Evolutionary conservation across 768 basidiomycete species (phyloP), one percentile per base, ranked within the genome.

Genomic region (Mycena rebaudengoi): DNA sequence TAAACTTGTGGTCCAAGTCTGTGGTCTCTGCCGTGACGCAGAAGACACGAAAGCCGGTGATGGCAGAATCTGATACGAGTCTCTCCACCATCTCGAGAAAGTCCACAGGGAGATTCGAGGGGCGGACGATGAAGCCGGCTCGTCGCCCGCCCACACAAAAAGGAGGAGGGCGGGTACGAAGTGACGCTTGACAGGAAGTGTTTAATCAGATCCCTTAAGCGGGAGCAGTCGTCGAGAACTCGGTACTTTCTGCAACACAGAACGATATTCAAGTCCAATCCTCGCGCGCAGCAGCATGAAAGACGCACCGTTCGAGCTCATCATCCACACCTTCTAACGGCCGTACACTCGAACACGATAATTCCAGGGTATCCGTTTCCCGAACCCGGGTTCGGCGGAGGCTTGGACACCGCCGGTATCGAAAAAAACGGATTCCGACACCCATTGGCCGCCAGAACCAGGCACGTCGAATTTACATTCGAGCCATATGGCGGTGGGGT

Each of bases 401-500:
- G 35, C 18, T 51, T 64, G 6, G 56, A 20, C 7, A 55, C 69
- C 14, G 86, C 68, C 0, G 89, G 88, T 48, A 92, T 88, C 16
- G 87, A 83, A 71, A 91, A 91, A 5, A 28, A 89, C 76, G 7
- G 73, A 73, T 61, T 89, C 89, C 16, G 82, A 80, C 6, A 76
- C 75, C 91, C 91, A 92, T 37, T 76, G 63, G 3, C 91, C 66
- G 5, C 66, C 91, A 3, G 89, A 89, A 7, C 78, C 73, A 0
- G 89, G 89, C 13, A 92, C 82, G 65, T 88, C 82, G 62, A 94
- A 92, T 74, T 94, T 94, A 66, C 82, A 82, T 69, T 92, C 88
- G 40, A 93, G 69, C 92, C 92, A 94, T 37, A 92, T 91, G 4
- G 91, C 91, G 8, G 91, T 93, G 20, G 85, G 86, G 68, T 92